phyloP scores from a whole-genome alignment of 768 basidiomycete species.

The Melanogaster broomeanus region DNA sequence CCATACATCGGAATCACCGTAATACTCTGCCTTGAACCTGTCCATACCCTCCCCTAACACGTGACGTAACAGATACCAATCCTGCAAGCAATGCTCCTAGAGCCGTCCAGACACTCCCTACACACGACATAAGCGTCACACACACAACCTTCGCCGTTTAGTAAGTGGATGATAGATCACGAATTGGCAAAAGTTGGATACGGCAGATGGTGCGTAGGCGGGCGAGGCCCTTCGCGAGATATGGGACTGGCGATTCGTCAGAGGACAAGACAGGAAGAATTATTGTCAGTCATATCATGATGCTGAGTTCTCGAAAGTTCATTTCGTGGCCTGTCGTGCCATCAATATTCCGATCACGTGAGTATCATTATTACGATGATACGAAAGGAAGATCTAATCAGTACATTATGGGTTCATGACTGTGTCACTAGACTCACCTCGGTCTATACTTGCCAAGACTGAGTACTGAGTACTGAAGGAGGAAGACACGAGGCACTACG shows the following conservation, averaged over 20 bases:
- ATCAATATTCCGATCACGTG: constrained; percentile 47
- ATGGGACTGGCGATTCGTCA: constrained; percentile 65
- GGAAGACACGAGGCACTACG: too few relatives aligned
- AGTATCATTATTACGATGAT: too few relatives aligned
- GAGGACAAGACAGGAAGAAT: constrained; percentile 77
- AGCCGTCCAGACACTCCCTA: constrained; percentile 37
- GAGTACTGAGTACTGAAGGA: too few relatives aligned
- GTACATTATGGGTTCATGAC: too few relatives aligned
- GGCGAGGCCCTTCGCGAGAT: constrained; percentile 49
- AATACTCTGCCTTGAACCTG: constrained; percentile 80
- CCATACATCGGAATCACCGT: constrained; percentile 72
- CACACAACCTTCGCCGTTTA: constrained; percentile 71
- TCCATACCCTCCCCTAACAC: constrained; percentile 71
- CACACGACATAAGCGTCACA: constrained; percentile 43
- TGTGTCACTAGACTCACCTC: too few relatives aligned
- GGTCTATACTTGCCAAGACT: too few relatives aligned
- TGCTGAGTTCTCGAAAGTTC: constrained; percentile 91
- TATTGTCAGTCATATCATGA: constrained; percentile 90
- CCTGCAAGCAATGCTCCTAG: constrained; percentile 49
- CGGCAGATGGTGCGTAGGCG: constrained; percentile 77
- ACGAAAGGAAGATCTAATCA: too few relatives aligned
- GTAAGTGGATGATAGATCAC: constrained; percentile 75
- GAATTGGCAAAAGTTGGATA: constrained; percentile 64
- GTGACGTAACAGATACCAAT: constrained; percentile 68
- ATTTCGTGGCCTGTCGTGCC: constrained; percentile 86